phyloP scores from a whole-genome alignment of 495 filamentous ascomycete genomes.

The Daldinia bambusicola region DNA sequence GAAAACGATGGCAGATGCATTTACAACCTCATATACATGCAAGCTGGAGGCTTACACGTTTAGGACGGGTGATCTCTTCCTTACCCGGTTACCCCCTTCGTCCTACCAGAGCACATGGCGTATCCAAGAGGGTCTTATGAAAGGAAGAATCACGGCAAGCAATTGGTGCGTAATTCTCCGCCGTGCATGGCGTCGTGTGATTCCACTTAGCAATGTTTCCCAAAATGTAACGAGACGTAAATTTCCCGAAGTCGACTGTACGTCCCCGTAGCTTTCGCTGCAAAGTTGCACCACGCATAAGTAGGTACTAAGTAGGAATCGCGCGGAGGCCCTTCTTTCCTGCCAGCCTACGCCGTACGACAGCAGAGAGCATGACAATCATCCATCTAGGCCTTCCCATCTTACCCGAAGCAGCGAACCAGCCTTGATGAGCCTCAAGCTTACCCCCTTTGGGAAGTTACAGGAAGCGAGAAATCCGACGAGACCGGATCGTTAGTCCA shows the following conservation, averaged over 20 bases:
- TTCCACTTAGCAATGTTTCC: conserved; percentile 35
- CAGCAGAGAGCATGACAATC: conserved; percentile 37
- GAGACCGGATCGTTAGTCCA: conserved; percentile 40
- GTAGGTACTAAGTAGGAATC: neutral
- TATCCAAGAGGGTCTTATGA: conserved; percentile 16
- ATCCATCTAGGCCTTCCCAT: conserved; percentile 43
- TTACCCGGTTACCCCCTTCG: conserved; percentile 21
- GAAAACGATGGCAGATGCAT: neutral
- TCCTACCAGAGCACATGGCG: conserved; percentile 49
- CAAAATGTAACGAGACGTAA: conserved; percentile 41
- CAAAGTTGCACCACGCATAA: conserved; percentile 39
- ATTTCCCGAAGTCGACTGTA: conserved; percentile 53
- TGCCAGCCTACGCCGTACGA: conserved; percentile 43
- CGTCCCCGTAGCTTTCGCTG: conserved; percentile 44
- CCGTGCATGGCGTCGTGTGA: conserved; percentile 43
- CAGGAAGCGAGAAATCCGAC: conserved; percentile 38
- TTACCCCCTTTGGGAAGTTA: conserved; percentile 36
- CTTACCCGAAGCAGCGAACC: conserved; percentile 40
- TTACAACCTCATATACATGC: conserved; percentile 19
- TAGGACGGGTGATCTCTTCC: conserved; percentile 1
- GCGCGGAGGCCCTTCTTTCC: conserved; percentile 32
- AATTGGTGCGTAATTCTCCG: conserved; percentile 48
- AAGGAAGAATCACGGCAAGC: conserved; percentile 10
- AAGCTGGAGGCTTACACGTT: conserved; percentile 7
- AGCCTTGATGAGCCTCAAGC: conserved; percentile 38